Conservation (phyloP, 2,329 filamentous ascomycete genomes). For the Ascosphaera acerosa region DNA sequence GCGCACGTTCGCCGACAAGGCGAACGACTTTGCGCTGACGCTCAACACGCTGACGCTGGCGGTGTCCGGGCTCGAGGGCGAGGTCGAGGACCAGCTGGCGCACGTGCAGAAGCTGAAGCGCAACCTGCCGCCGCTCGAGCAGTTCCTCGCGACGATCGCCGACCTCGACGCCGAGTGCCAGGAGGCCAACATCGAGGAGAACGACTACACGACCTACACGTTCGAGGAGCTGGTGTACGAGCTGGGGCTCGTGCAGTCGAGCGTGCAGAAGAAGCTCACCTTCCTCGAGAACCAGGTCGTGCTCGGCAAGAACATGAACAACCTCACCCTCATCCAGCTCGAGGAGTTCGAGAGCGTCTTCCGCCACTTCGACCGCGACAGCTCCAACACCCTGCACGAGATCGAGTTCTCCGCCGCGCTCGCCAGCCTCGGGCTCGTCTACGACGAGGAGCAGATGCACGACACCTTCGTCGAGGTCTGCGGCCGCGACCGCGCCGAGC, state of each 20-base stretch:
- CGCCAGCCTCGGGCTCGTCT: slow-evolving; percentile 83
- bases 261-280: slow-evolving; percentile 82
- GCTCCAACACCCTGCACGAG: slow-evolving; percentile 71
- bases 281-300: slow-evolving; percentile 99
- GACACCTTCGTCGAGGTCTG: slow-evolving; percentile 80
- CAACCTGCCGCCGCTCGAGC: slow-evolving; percentile 69
- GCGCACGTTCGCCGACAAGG: slow-evolving; percentile 86
- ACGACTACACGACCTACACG: slow-evolving; percentile 98
- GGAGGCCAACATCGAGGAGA: slow-evolving; percentile 96
- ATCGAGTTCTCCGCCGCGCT: slow-evolving; percentile 89
- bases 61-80: slow-evolving; percentile 89
- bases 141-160: slow-evolving; percentile 70
- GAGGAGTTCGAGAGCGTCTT: slow-evolving; percentile 98
- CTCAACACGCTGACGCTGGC: slow-evolving; percentile 86
- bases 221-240: slow-evolving; percentile 94
- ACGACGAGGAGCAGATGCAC: slow-evolving; percentile 96
- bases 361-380: slow-evolving; percentile 86
- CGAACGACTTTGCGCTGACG: slow-evolving; percentile 89
- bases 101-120: slow-evolving; percentile 69
- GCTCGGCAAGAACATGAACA: slow-evolving; percentile 79
- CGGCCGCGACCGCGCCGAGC: slow-evolving; percentile 27
- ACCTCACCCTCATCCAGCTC: slow-evolving; percentile 88
- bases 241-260: slow-evolving; percentile 68
- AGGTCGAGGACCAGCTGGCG: slow-evolving; percentile 78
- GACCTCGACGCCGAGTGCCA: slow-evolving; percentile 68